Evolutionary conservation across 1,139 yeast species (phyloP).

Genomic region (Nakaseomyces delphensis): DNA sequence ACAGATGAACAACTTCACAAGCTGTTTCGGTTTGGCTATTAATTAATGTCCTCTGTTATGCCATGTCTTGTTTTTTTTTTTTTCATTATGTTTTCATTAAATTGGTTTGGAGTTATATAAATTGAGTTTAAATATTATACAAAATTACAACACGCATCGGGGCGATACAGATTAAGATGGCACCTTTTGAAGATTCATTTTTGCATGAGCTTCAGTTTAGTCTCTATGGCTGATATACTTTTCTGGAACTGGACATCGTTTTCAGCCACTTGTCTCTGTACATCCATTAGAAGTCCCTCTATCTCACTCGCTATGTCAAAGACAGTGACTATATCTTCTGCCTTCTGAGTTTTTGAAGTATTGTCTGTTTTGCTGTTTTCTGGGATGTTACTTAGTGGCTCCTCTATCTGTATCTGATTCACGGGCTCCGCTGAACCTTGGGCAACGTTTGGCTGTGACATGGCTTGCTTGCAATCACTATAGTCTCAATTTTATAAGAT

Average conservation of each 20-base stretch:
- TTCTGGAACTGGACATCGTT: slow-evolving; percentile 24
- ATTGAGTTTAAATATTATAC: background rate
- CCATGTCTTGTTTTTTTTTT: too few relatives aligned
- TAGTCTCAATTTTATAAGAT: background rate
- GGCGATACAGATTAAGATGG: too few relatives aligned
- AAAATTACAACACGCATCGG: too few relatives aligned
- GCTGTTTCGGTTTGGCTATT: too few relatives aligned
- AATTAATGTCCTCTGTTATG: too few relatives aligned
- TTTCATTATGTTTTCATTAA: background rate
- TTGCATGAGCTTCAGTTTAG: slow-evolving; percentile 13
- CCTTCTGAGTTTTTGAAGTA: slow-evolving; percentile 3
- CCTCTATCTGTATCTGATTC: background rate
- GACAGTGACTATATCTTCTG: slow-evolving; percentile 34
- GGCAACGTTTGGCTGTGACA: background rate
- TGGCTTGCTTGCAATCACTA: background rate
- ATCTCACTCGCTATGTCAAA: slow-evolving; percentile 47
- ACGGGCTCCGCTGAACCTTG: background rate
- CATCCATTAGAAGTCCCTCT: slow-evolving; percentile 36
- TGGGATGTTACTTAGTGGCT: slow-evolving; percentile 1
- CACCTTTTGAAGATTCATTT: too few relatives aligned
- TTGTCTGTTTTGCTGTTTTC: background rate
- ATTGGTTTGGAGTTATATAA: background rate
- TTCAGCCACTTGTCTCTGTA: slow-evolving; percentile 30
- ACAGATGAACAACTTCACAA: too few relatives aligned
- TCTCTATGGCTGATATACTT: slow-evolving; percentile 18